These are phyloP conservation scores for Saccharomycopsis microspora DNA, from an alignment of 805 yeast species.

Conservation along the genomic window DNA sequence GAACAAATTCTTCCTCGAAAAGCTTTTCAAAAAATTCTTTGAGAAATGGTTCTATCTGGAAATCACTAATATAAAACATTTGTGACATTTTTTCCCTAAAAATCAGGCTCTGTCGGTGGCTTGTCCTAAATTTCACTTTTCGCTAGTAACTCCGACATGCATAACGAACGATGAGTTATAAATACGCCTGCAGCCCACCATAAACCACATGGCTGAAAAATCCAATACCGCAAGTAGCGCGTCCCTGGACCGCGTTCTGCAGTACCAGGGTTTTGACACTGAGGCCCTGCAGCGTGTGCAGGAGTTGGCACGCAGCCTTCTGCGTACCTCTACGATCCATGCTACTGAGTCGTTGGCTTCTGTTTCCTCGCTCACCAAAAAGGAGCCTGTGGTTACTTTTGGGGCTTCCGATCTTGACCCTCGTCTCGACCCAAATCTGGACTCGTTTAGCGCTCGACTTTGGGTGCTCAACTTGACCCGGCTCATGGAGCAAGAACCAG, in stretches of 20 bases:
- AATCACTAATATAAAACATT: no score
- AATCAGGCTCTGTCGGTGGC: no score
- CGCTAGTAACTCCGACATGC: no score
- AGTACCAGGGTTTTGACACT: slow-evolving; percentile 28
- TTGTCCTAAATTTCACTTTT: no score
- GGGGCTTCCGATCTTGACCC: slow-evolving; percentile 24
- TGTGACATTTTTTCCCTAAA: no score
- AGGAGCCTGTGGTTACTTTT: slow-evolving; percentile 19
- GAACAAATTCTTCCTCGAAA: no score
- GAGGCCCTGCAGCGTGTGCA: slow-evolving; percentile 25
- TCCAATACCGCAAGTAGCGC: no score
- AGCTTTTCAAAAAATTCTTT: no score
- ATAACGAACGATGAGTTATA: no score
- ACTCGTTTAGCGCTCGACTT: slow-evolving; percentile 40
- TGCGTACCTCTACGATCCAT: slow-evolving; percentile 12
- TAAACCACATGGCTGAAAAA: no score
- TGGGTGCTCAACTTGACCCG: slow-evolving; percentile 56
- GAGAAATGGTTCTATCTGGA: no score
- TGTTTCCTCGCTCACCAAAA: neutral
- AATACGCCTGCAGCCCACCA: no score
- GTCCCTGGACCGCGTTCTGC: neutral
- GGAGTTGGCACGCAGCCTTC: slow-evolving; percentile 30
- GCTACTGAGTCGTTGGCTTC: neutral
- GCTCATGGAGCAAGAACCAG: slow-evolving; percentile 43
- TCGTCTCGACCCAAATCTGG: slow-evolving; percentile 45